phyloP scores from a whole-genome alignment of 768 basidiomycete genomes.

The Pisolithus microcarpus region DNA sequence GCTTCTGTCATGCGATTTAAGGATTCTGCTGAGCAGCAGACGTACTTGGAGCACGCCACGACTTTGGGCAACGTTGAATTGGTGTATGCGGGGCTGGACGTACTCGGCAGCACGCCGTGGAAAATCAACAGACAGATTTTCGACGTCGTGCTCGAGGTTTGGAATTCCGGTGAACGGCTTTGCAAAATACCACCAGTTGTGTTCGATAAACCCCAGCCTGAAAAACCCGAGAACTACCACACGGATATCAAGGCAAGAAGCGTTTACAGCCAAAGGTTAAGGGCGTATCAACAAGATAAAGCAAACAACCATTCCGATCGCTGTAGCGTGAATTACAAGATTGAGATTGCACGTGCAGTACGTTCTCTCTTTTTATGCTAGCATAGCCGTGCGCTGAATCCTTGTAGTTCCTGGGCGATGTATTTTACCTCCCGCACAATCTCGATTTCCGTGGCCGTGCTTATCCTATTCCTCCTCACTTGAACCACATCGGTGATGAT shows the following conservation, averaged over 20 bases:
- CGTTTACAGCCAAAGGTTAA: conserved; percentile 50
- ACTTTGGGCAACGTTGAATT: conserved; percentile 70
- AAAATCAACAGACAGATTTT: conserved; percentile 74
- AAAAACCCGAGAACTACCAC: conserved; percentile 35
- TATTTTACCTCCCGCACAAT: conserved; percentile 90
- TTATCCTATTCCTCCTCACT: conserved; percentile 92
- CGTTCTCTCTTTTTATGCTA: conserved; percentile 22
- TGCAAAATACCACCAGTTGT: conserved; percentile 78
- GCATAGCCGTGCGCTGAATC: neutral
- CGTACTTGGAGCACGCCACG: conserved; percentile 71
- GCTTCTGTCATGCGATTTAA: conserved; percentile 88
- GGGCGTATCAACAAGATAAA: conserved; percentile 47
- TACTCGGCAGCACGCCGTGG: conserved; percentile 88
- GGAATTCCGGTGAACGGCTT: conserved; percentile 80
- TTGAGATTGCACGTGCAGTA: conserved; percentile 91
- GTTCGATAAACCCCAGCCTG: conserved; percentile 60
- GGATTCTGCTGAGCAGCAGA: conserved; percentile 76
- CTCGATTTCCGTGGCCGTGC: conserved; percentile 96
- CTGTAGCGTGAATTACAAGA: conserved; percentile 91
- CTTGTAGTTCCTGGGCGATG: conserved; percentile 74
- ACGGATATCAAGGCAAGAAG: conserved; percentile 50
- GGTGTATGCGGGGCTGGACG: conserved; percentile 84
- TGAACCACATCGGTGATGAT: conserved; percentile 95
- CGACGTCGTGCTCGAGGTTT: conserved; percentile 67
- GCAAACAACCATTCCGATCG: conserved; percentile 86